These are phyloP conservation scores for Erodium chrysanthum DNA, from an alignment of 441 rosid genomes.

Conservation along the genomic window DNA sequence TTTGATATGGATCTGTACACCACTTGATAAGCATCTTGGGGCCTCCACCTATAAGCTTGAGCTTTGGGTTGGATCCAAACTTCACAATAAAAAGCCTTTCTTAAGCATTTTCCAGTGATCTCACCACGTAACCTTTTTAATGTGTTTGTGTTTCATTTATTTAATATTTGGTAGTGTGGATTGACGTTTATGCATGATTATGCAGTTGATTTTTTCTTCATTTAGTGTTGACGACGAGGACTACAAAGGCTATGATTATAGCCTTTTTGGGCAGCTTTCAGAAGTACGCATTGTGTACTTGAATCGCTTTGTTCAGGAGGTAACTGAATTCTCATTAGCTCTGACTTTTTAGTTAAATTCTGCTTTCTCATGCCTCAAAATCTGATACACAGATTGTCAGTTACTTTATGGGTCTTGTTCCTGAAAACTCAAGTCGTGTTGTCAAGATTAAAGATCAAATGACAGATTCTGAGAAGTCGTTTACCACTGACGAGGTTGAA, in stretches of 20 bases:
- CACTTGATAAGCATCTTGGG: too few species aligned
- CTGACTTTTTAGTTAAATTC: conserved; percentile 15
- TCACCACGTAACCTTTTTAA: neutral
- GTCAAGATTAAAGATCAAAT: conserved; percentile 77
- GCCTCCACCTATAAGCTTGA: too few species aligned
- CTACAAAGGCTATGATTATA: conserved; percentile 78
- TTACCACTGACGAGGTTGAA: conserved; percentile 80
- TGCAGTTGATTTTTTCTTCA: conserved; percentile 84
- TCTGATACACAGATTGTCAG: conserved; percentile 51
- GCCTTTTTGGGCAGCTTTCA: conserved; percentile 87
- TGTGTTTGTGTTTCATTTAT: neutral
- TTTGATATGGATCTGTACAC: too few species aligned
- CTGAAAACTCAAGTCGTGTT: conserved; percentile 51
- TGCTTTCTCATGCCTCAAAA: conserved; percentile 27
- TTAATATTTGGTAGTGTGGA: neutral
- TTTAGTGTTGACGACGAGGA: conserved; percentile 80
- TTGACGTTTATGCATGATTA: conserved; percentile 8
- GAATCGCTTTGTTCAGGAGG: conserved; percentile 99
- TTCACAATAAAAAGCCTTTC: neutral
- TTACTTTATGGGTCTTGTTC: conserved; percentile 93
- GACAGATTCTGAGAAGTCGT: conserved; percentile 85
- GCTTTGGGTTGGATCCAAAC: too few species aligned
- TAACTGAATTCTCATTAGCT: conserved; percentile 24
- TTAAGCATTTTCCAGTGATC: neutral
- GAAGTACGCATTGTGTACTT: conserved; percentile 94